phyloP scores from a whole-genome alignment of 169 alveolate genomes.

The Plasmodium blacklocki region DNA sequence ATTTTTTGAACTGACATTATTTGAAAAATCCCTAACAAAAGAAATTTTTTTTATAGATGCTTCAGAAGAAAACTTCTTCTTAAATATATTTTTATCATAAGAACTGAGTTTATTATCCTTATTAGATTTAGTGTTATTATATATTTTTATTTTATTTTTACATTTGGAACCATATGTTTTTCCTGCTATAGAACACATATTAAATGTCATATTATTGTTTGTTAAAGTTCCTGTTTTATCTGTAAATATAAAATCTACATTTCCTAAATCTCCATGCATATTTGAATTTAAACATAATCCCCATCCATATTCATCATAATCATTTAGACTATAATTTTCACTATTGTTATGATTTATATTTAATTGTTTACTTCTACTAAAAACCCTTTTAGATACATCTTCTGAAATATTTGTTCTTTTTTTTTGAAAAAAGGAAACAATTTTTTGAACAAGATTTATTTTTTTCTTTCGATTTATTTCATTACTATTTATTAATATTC shows the following conservation, averaged over 20 bases:
- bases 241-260: constrained; percentile 95
- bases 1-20: neutral
- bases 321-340: neutral
- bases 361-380: constrained; percentile 1
- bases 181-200: constrained; percentile 78
- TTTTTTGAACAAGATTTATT: constrained; percentile 11
- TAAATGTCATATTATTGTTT: constrained; percentile 96
- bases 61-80: neutral
- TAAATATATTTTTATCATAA: constrained; percentile 1
- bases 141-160: constrained; percentile 5
- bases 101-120: neutral
- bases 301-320: constrained; percentile 58
- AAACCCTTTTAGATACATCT: neutral
- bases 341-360: neutral
- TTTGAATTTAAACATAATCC: constrained; percentile 72
- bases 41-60: constrained; percentile 1
- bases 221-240: constrained; percentile 99
- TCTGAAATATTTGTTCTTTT: constrained; percentile 6
- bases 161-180: constrained; percentile 35
- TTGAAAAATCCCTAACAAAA: neutral
- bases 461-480: neutral
- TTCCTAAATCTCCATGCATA: constrained; percentile 96
- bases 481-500: constrained; percentile 13
- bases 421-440: constrained; percentile 49
- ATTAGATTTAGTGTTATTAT: neutral